Evolutionary conservation across 257 asterid genomes (phyloP), one percentile per base, ranked within the genome.

Genomic region (Penstemon barbatus): DNA sequence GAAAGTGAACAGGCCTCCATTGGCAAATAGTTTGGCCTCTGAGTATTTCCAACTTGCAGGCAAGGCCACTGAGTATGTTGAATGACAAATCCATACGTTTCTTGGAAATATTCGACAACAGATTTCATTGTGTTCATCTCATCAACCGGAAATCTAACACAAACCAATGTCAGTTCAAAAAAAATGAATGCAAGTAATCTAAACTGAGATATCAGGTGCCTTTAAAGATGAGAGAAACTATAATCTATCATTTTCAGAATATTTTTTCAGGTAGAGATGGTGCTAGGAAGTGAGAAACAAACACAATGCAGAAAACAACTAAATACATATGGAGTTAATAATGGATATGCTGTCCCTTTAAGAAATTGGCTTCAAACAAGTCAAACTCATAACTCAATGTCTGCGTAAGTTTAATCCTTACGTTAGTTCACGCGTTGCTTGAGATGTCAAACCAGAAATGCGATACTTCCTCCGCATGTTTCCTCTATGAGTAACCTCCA

Each of bases 401-500:
- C 33, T 1, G 33, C 33, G 50, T 15, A 54, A 10, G n/a, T 25
- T 25, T 40, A 65, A 68, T 52, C 40, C 96, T 83, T 79, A 93
- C 99, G 92, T 87, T 19, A 93, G 84, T 61, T 93, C 97, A 15
- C 96, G 80, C 5, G 99, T 93, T 55, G 96, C 92, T 74, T 86
- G 98, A 2, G 96, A 79, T 8, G 97, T 92, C 81, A 92, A 77
- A 61, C 95, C 94, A 81, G 91, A 83, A 63, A 92, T 89, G 40
- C 98, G 90, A 57, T 92, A 92, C 67, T 87, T 92, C 73, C 98
- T 75, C 12, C 96, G 89, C 96, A 92, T 89, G 75, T 92, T 89
- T 15, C 98, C 96, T 8, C 98, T 84, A 72, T 92, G 98, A 25
- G 98, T 92, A 64, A 92, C 98, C 78, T 92, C 97, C 62, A 92